Evolutionary conservation across 805 yeast species (phyloP).

Genomic region (Wickerhamomyces chambardii): DNA sequence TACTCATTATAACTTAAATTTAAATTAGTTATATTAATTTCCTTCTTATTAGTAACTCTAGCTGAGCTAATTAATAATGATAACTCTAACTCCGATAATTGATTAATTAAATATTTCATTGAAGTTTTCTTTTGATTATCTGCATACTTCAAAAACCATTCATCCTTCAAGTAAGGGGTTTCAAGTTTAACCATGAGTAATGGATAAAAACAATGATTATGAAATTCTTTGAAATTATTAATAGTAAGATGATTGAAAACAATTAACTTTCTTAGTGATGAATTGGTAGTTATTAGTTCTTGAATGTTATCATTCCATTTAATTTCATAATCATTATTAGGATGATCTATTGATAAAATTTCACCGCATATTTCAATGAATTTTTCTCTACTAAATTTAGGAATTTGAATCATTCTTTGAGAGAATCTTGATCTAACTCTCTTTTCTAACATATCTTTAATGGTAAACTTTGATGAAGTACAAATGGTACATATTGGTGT

Average conservation of each 20-base stretch:
- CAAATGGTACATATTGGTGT: conserved; percentile 81
- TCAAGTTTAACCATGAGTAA: conserved; percentile 23
- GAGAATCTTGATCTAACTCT: conserved; percentile 87
- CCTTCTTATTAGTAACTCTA: conserved; percentile 52
- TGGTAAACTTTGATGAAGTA: conserved; percentile 61
- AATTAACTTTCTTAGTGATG: conserved; percentile 26
- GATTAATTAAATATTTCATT: conserved; percentile 15
- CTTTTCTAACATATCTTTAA: conserved; percentile 79
- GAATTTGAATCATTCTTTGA: conserved; percentile 60
- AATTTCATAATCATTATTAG: conserved; percentile 17
- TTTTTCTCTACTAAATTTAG: conserved; percentile 33
- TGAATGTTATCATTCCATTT: conserved; percentile 37
- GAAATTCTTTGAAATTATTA: conserved; percentile 45
- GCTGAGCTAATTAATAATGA: conserved; percentile 69
- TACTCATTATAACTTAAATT: conserved; percentile 76
- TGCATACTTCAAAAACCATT: conserved; percentile 16
- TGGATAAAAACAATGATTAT: conserved; percentile 32
- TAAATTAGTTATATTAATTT: conserved; percentile 57
- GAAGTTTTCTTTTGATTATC: conserved; percentile 20
- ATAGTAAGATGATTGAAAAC: conserved; percentile 46
- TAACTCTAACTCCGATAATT: conserved; percentile 64
- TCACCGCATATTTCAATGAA: conserved; percentile 40
- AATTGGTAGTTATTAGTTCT: conserved; percentile 16
- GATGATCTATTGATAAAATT: conserved; percentile 23
- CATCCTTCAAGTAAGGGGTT: conserved; percentile 16